Evolutionary conservation across 139 green algal genomes (phyloP).

Genomic region (Picochlorum sp.): DNA sequence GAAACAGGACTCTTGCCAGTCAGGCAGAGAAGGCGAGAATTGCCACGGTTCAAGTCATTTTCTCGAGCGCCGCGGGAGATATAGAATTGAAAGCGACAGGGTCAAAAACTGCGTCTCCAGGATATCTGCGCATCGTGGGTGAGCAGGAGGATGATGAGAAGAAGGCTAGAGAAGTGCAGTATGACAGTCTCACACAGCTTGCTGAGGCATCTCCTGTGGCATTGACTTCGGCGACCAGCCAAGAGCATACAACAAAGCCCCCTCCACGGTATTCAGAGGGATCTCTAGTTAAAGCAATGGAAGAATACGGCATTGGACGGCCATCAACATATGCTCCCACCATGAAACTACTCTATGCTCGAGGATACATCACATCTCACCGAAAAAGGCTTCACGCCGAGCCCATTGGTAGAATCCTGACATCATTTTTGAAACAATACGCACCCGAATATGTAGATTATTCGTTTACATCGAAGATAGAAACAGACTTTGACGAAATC

Average conservation of each 20-base stretch:
- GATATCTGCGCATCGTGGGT: slow-evolving; percentile 35
- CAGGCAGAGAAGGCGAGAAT: slow-evolving; percentile 59
- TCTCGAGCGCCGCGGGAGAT: slow-evolving; percentile 20
- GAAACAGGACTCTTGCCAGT: slow-evolving; percentile 62
- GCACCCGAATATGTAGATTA: slow-evolving; percentile 77
- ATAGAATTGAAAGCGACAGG: slow-evolving; percentile 39
- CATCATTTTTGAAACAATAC: slow-evolving; percentile 62
- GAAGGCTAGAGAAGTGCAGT: not conserved
- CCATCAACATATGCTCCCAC: slow-evolving; percentile 88
- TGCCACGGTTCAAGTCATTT: slow-evolving; percentile 36
- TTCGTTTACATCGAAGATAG: slow-evolving; percentile 61
- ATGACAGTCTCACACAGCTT: slow-evolving; percentile 12
- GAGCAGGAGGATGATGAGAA: not conserved
- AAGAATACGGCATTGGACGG: slow-evolving; percentile 81
- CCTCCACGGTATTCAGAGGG: slow-evolving; percentile 60
- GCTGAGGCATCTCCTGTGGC: not conserved
- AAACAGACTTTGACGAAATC: slow-evolving; percentile 57
- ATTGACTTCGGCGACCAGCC: slow-evolving; percentile 1
- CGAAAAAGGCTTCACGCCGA: slow-evolving; percentile 42
- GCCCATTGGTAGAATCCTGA: slow-evolving; percentile 55
- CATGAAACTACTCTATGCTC: slow-evolving; percentile 60
- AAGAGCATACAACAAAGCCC: slow-evolving; percentile 64
- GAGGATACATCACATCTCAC: slow-evolving; percentile 56
- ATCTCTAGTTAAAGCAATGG: slow-evolving; percentile 67
- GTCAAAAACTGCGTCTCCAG: slow-evolving; percentile 36